These are phyloP conservation scores for Rhipidocladum racemiflorum DNA, from an alignment of 176 grass and related monocot genomes.

Conservation along the genomic window DNA sequence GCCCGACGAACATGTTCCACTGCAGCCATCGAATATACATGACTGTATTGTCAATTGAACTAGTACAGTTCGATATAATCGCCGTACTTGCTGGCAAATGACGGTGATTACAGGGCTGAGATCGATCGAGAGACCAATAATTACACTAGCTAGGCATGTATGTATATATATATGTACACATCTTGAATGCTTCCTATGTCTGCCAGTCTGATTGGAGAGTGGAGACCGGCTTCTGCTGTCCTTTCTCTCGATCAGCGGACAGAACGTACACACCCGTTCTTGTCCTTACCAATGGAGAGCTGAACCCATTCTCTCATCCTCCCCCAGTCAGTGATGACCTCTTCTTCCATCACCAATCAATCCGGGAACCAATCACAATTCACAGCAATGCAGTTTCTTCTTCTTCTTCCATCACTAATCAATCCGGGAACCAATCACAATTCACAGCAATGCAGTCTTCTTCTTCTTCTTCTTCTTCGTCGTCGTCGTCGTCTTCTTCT, in stretches of 20 bases:
- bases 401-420: not conserved
- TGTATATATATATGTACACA: constrained; percentile 37
- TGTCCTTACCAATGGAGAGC: not conserved
- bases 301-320: not conserved
- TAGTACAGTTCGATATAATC: not conserved
- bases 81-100: not conserved
- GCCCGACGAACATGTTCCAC: not conserved
- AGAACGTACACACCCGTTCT: not conserved
- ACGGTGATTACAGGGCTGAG: not conserved
- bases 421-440: no score
- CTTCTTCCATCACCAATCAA: not conserved
- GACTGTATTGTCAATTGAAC: not conserved
- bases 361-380: not conserved
- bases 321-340: no score
- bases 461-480: not conserved
- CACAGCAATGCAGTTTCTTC: not conserved
- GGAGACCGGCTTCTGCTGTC: not conserved
- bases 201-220: not conserved
- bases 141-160: not conserved
- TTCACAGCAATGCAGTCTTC: not conserved
- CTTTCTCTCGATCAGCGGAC: not conserved
- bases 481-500: not conserved
- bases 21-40: not conserved
- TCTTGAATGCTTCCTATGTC: not conserved
- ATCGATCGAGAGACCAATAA: not conserved